A percentile compares a stretch with the other conserved stretches of the same genome.
phyloP scores from a whole-genome alignment of 257 asterid genomes.

The Mentha longifolia region DNA sequence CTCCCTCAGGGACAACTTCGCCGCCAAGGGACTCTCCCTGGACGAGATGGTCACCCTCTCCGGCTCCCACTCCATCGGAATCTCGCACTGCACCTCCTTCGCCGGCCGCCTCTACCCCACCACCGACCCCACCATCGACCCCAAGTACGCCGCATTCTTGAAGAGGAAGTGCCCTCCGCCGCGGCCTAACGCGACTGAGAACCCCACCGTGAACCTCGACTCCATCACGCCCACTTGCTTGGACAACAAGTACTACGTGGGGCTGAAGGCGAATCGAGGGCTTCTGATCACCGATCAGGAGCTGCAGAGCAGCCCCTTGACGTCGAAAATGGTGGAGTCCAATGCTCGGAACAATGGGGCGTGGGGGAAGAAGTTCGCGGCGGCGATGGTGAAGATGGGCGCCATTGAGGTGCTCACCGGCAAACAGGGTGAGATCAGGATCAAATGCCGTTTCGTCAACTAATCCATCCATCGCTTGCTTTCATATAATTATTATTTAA shows the following conservation, averaged over 20 bases:
- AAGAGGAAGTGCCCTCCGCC: conserved; percentile 55
- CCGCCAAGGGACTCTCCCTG: conserved; percentile 55
- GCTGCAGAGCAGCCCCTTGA: conserved; percentile 43
- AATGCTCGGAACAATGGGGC: conserved; percentile 37
- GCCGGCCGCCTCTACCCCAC: conserved; percentile 50
- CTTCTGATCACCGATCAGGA: conserved; percentile 55
- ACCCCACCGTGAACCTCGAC: conserved; percentile 45
- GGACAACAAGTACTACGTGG: conserved; percentile 56
- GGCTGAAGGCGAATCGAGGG: conserved; percentile 41
- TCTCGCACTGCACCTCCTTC: conserved; percentile 54
- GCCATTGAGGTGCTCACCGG: conserved; percentile 57
- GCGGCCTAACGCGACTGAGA: conserved; percentile 1
- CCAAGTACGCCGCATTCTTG: conserved; percentile 35
- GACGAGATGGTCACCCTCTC: conserved; percentile 73
- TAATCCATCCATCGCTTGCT: conserved; percentile 14
- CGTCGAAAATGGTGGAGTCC: conserved; percentile 41
- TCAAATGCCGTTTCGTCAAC: conserved; percentile 49
- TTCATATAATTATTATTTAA: too few relatives aligned
- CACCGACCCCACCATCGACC: conserved; percentile 48
- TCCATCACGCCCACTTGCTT: conserved; percentile 38
- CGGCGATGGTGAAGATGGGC: conserved; percentile 74
- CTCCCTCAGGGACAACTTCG: conserved; percentile 44
- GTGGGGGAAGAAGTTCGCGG: conserved; percentile 60
- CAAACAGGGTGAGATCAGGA: conserved; percentile 55
- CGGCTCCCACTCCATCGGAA: conserved; percentile 68